Percentiles rank a stretch among this genome's conserved stretches.
These are phyloP conservation scores for Xylaria sp. DNA, from an alignment of 2,329 filamentous ascomycete species.

Conservation along the genomic window DNA sequence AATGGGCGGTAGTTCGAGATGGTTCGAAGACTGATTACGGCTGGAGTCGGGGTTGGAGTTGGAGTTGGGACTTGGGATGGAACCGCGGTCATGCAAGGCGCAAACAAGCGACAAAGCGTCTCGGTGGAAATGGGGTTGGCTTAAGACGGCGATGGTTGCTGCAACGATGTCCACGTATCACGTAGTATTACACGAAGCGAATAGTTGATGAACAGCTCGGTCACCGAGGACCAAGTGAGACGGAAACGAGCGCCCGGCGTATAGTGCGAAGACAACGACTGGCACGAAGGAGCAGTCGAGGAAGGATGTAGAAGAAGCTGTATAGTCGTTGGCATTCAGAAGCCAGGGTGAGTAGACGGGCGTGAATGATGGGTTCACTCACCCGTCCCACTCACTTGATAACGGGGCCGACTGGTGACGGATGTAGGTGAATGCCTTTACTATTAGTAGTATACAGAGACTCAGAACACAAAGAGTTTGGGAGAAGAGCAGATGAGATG, in stretches of 20 bases:
- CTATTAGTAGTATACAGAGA: not conserved
- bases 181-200: slow-evolving; percentile 4
- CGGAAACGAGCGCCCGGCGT: not conserved
- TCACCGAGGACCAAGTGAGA: not conserved
- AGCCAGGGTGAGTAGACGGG: slow-evolving; percentile 8
- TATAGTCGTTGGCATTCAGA: not conserved
- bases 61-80: not conserved
- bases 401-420: slow-evolving; percentile 4
- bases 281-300: not conserved
- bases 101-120: not conserved
- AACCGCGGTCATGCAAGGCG: not conserved
- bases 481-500: not conserved
- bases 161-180: not conserved
- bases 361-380: not conserved
- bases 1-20: not conserved
- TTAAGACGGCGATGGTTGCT: not conserved
- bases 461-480: not conserved
- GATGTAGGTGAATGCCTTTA: not conserved
- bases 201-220: not conserved
- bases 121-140: not conserved
- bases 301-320: not conserved
- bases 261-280: not conserved
- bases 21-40: not conserved
- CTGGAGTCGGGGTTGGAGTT: too few species aligned
- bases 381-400: not conserved